Conservation (phyloP, 176 grass and related monocot species). For the sorghum (Sorghum bicolor) region DNA sequence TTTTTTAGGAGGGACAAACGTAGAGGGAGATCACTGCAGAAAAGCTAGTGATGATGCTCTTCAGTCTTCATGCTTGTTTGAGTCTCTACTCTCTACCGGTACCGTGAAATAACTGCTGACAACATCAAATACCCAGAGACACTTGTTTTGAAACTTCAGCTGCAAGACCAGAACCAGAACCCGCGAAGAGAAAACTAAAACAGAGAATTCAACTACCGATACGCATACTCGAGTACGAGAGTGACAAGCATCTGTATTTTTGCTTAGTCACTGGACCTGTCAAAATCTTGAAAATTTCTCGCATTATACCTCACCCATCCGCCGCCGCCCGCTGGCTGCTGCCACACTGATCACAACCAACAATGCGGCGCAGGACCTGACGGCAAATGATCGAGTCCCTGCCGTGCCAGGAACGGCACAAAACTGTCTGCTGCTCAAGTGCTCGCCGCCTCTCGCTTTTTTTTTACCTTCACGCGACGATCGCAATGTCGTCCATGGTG, state of each 20-base stretch:
- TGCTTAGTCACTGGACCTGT: not conserved
- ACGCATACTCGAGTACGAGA: not conserved
- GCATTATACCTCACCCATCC: not conserved
- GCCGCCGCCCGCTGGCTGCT: not conserved
- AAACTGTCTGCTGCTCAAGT: not conserved
- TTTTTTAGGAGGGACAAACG: not conserved
- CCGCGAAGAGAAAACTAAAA: not conserved
- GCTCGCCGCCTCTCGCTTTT: constrained; percentile 4
- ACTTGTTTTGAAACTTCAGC: not conserved
- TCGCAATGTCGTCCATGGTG: not conserved
- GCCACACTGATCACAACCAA: not conserved
- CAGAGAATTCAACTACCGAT: not conserved
- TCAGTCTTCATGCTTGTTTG: not conserved
- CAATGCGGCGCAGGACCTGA: not conserved
- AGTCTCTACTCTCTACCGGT: not conserved
- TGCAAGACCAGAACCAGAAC: not conserved
- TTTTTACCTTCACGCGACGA: not conserved
- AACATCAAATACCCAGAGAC: not conserved
- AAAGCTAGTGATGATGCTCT: not conserved
- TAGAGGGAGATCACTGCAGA: not conserved
- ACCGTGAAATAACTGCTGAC: constrained; percentile 10
- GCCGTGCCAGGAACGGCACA: not conserved
- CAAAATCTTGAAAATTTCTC: constrained; percentile 24
- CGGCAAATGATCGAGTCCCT: not conserved
- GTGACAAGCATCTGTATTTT: constrained; percentile 27